A percentile compares a stretch with the other conserved stretches of the same genome.
phyloP scores from a whole-genome alignment of 2,329 filamentous ascomycete genomes.

The Diaporthe ampelina region DNA sequence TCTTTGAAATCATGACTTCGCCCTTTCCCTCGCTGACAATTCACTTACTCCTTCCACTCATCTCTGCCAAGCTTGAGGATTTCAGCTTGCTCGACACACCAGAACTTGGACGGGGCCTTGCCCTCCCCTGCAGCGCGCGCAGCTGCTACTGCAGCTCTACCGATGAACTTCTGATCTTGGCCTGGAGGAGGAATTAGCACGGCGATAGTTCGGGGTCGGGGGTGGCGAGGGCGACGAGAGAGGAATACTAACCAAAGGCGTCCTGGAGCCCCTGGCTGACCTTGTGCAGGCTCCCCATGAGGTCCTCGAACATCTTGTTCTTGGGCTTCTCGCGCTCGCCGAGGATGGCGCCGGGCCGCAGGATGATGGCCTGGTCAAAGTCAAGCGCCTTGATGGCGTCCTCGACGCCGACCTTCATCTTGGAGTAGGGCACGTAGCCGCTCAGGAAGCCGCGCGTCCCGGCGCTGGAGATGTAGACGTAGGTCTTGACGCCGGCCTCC shows the following conservation, averaged over 20 bases:
- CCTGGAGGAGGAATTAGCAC: conserved; percentile 53
- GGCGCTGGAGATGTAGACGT: conserved; percentile 79
- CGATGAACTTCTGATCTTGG: conserved; percentile 82
- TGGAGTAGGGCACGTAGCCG: conserved; percentile 64
- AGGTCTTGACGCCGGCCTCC: conserved; percentile 78
- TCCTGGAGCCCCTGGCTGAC: conserved; percentile 72
- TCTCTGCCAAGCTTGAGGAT: conserved; percentile 77
- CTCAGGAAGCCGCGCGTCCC: conserved; percentile 59
- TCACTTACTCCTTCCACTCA: conserved; percentile 60
- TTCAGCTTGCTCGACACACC: conserved; percentile 72
- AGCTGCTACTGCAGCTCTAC: conserved; percentile 74
- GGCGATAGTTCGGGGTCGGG: neutral
- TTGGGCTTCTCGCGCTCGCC: conserved; percentile 76
- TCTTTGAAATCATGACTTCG: conserved; percentile 6
- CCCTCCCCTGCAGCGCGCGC: conserved; percentile 70
- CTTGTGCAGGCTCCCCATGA: conserved; percentile 69
- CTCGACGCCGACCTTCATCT: conserved; percentile 92
- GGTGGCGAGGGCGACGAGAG: neutral
- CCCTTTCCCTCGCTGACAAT: neutral
- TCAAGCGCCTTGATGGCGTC: conserved; percentile 78
- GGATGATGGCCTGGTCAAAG: conserved; percentile 84
- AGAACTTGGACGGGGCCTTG: conserved; percentile 71
- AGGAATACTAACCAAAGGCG: conserved; percentile 55
- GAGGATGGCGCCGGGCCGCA: conserved; percentile 81
- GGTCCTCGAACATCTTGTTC: conserved; percentile 63